Evolutionary conservation across 2,329 filamentous ascomycete species (phyloP).

Genomic region (Colletotrichum orbiculare): DNA sequence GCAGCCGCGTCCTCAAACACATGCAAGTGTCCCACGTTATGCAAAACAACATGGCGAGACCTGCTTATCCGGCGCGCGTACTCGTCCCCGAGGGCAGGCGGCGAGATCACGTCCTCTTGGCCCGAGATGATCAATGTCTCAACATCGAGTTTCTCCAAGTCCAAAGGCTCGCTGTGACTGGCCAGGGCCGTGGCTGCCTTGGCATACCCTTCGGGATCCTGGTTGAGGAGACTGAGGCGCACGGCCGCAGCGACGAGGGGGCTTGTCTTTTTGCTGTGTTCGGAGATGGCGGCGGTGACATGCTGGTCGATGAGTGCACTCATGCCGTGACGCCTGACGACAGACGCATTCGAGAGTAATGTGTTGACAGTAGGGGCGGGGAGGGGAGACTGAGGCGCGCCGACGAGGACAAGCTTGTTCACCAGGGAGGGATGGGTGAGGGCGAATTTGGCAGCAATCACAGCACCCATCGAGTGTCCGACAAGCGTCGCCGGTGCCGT

Average conservation of each 20-base stretch:
- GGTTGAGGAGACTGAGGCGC: slow-evolving; percentile 55
- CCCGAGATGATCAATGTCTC: slow-evolving; percentile 57
- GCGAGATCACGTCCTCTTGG: slow-evolving; percentile 55
- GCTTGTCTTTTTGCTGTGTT: slow-evolving; percentile 49
- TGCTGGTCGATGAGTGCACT: slow-evolving; percentile 52
- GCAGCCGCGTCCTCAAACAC: slow-evolving; percentile 57
- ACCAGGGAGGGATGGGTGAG: slow-evolving; percentile 52
- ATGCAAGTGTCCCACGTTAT: slow-evolving; percentile 62
- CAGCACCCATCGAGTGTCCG: slow-evolving; percentile 63
- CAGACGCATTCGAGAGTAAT: slow-evolving; percentile 48
- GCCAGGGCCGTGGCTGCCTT: slow-evolving; percentile 64
- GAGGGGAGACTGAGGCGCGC: slow-evolving; percentile 58
- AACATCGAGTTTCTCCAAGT: slow-evolving; percentile 46
- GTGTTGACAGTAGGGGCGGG: slow-evolving; percentile 47
- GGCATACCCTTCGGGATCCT: slow-evolving; percentile 65
- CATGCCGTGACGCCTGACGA: slow-evolving; percentile 58
- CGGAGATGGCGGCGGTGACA: slow-evolving; percentile 48
- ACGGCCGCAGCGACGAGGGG: slow-evolving; percentile 54
- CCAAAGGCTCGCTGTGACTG: slow-evolving; percentile 45
- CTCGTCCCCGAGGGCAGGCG: slow-evolving; percentile 48
- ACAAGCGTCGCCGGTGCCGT: slow-evolving; percentile 52
- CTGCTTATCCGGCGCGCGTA: slow-evolving; percentile 44
- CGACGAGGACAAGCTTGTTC: slow-evolving; percentile 57
- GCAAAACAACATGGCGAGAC: slow-evolving; percentile 47
- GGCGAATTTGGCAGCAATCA: slow-evolving; percentile 58